Evolutionary conservation across 371 early-diverging fungal species (phyloP).

Genomic region (Entomophthora muscae): DNA sequence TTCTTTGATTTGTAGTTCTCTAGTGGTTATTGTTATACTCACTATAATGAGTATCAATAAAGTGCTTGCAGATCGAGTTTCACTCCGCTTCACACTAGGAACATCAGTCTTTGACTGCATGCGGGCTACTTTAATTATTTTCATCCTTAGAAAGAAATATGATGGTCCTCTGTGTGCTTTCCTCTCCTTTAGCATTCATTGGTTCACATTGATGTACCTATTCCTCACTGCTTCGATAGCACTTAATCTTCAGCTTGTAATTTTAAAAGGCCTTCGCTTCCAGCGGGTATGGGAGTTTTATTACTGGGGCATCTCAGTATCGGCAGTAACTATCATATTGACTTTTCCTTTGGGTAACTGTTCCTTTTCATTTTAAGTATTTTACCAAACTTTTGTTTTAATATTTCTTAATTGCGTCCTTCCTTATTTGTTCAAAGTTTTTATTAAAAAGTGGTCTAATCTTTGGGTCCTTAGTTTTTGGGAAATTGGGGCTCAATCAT

Average conservation of each 20-base stretch:
- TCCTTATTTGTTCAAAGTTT: too few relatives aligned
- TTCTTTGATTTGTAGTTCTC: background rate
- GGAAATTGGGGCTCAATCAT: background rate
- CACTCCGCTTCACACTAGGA: background rate
- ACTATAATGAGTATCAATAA: background rate
- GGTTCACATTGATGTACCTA: slow-evolving; percentile 1
- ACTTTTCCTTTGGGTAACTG: background rate
- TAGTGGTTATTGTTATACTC: background rate
- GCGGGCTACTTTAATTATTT: background rate
- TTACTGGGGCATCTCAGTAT: background rate
- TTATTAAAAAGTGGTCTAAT: too few relatives aligned
- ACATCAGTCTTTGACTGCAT: background rate
- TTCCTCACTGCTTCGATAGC: slow-evolving; percentile 1
- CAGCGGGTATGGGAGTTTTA: background rate
- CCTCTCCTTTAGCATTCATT: background rate
- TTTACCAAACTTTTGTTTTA: too few relatives aligned
- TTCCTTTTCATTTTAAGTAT: too few relatives aligned
- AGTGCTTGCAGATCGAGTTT: background rate
- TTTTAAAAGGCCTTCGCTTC: background rate
- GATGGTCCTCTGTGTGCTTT: background rate
- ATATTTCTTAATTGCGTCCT: too few relatives aligned
- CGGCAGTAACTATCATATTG: background rate
- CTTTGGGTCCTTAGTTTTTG: background rate
- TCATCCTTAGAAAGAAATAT: background rate
- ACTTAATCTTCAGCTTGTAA: slow-evolving; percentile 1